A percentile compares a stretch with the other conserved stretches of the same genome.
Evolutionary conservation across 2,329 filamentous ascomycete genomes (phyloP).

Genomic region (Parastagonospora avenae): DNA sequence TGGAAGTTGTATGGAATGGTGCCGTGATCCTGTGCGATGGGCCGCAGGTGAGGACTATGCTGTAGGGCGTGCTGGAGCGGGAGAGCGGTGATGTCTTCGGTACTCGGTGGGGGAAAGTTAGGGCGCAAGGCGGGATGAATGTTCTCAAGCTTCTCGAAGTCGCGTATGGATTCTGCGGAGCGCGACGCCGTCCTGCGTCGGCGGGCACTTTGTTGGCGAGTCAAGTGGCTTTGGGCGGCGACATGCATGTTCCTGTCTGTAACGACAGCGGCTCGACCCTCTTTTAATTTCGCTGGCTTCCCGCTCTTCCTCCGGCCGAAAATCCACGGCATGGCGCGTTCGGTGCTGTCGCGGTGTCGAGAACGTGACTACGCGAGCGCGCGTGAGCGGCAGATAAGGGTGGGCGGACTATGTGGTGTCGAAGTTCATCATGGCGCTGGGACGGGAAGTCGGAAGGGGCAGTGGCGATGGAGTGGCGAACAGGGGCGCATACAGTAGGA

Average conservation of each 20-base stretch:
- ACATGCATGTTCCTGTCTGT: slow-evolving; percentile 50
- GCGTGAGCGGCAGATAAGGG: too few species aligned
- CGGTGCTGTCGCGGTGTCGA: not conserved
- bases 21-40: slow-evolving; percentile 48
- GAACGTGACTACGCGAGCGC: slow-evolving; percentile 31
- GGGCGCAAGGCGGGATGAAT: slow-evolving; percentile 25
- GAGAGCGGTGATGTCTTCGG: slow-evolving; percentile 55
- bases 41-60: slow-evolving; percentile 56
- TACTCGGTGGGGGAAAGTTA: slow-evolving; percentile 36
- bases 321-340: slow-evolving; percentile 73
- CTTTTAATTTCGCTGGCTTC: slow-evolving; percentile 62
- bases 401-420: too few species aligned
- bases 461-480: not conserved
- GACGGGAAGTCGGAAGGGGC: not conserved
- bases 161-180: slow-evolving; percentile 39
- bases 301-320: slow-evolving; percentile 73
- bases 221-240: slow-evolving; percentile 22
- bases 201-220: slow-evolving; percentile 34
- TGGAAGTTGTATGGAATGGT: slow-evolving; percentile 54
- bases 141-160: slow-evolving; percentile 30
- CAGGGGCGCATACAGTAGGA: not conserved
- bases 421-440: slow-evolving; percentile 8
- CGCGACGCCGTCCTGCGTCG: slow-evolving; percentile 38
- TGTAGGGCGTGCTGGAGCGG: slow-evolving; percentile 48
- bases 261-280: slow-evolving; percentile 52